phyloP scores from a whole-genome alignment of 345 rosid species.

The Acer campestre region DNA sequence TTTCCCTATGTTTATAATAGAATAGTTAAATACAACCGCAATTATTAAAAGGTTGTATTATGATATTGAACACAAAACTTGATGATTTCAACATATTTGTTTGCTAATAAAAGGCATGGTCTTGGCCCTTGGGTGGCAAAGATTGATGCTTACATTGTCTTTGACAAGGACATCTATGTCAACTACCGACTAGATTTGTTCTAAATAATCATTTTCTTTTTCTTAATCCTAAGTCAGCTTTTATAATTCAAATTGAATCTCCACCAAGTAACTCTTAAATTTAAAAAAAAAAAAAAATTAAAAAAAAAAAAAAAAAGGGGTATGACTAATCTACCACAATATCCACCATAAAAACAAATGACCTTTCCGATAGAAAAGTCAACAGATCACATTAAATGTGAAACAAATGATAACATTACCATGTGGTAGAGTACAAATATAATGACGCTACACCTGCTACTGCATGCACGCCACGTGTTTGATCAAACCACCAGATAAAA shows the following conservation, averaged over 20 bases:
- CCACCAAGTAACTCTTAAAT: neutral
- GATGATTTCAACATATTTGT: too few species aligned
- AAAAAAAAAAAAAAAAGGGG: neutral
- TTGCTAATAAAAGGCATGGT: too few species aligned
- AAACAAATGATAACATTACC: neutral
- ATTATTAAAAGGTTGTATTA: too few species aligned
- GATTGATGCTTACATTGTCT: too few species aligned
- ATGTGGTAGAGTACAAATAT: neutral
- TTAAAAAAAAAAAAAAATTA: neutral
- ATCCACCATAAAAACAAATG: neutral
- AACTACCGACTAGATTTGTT: neutral
- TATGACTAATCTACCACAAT: neutral
- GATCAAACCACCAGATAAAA: neutral
- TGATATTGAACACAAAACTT: too few species aligned
- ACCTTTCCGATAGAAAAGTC: neutral
- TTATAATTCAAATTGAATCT: neutral
- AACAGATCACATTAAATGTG: neutral
- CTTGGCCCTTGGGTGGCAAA: too few species aligned
- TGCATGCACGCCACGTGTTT: conserved; percentile 44
- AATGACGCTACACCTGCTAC: neutral
- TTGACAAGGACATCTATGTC: too few species aligned
- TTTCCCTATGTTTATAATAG: too few species aligned
- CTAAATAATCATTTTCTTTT: neutral
- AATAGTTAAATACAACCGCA: too few species aligned
- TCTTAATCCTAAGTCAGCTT: neutral